These are phyloP conservation scores for Nitzschia inconspicua DNA, from an alignment of 108 stramenopile genomes.

Conservation along the genomic window DNA sequence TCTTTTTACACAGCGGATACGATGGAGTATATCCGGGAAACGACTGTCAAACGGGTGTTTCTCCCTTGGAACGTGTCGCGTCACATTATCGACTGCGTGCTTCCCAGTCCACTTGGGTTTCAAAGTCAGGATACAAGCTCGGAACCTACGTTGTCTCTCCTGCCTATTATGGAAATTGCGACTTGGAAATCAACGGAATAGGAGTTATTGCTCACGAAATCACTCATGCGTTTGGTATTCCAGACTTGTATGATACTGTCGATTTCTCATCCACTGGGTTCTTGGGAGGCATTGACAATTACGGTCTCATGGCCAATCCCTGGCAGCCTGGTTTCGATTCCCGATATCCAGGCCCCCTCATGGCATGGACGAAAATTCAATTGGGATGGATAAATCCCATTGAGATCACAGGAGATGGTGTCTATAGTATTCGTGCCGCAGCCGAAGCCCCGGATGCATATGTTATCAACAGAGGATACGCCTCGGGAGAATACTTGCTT, in stretches of 20 bases:
- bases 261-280: background rate
- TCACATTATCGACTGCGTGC: constrained; percentile 10
- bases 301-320: constrained; percentile 11
- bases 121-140: constrained; percentile 13
- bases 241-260: constrained; percentile 35
- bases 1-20: constrained; percentile 32
- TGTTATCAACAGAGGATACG: constrained; percentile 36
- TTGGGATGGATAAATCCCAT: constrained; percentile 52
- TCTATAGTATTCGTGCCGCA: constrained; percentile 36
- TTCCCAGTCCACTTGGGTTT: background rate
- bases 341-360: constrained; percentile 40
- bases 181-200: constrained; percentile 17
- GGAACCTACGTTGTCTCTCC: constrained; percentile 14
- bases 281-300: constrained; percentile 17
- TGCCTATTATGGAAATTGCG: constrained; percentile 24
- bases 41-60: constrained; percentile 35
- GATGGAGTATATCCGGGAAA: constrained; percentile 22
- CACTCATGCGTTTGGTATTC: constrained; percentile 36
- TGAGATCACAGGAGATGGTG: constrained; percentile 38
- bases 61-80: constrained; percentile 13
- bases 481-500: constrained; percentile 52
- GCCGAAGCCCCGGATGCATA: constrained; percentile 40
- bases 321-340: background rate
- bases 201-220: constrained; percentile 43
- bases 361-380: constrained; percentile 43